Conservation (phyloP, 148 eudicot genomes). For the Vaccinium myrtillus region DNA sequence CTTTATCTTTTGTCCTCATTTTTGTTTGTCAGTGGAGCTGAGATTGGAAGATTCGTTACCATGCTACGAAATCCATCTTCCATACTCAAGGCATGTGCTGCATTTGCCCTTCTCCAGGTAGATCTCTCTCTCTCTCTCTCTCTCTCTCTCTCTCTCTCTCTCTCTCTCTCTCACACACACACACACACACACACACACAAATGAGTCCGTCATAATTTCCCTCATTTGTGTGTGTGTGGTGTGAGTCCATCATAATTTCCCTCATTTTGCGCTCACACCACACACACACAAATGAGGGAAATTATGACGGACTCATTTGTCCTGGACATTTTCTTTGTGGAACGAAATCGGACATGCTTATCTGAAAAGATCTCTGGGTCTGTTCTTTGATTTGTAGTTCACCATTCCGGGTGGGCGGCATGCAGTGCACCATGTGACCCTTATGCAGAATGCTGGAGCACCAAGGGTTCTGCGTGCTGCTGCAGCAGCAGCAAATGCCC, state of each 20-base stretch:
- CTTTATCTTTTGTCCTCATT: background rate
- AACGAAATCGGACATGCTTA: slow-evolving; percentile 7
- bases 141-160: background rate
- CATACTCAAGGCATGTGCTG: slow-evolving; percentile 79
- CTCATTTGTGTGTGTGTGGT: background rate
- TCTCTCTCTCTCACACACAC: background rate
- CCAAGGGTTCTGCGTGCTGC: slow-evolving; percentile 77
- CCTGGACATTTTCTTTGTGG: background rate
- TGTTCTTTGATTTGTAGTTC: slow-evolving; percentile 52
- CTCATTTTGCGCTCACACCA: too few species aligned
- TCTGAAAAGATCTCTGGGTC: background rate
- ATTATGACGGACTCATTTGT: background rate
- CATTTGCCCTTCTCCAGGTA: slow-evolving; percentile 96
- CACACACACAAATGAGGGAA: background rate
- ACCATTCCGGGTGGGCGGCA: slow-evolving; percentile 91
- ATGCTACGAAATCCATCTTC: slow-evolving; percentile 80
- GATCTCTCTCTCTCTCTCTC: background rate
- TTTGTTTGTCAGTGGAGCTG: slow-evolving; percentile 64
- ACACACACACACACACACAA: background rate
- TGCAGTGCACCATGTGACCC: slow-evolving; percentile 71
- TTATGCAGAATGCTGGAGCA: slow-evolving; percentile 78
- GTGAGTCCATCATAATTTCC: too few species aligned
- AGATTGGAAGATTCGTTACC: slow-evolving; percentile 79
- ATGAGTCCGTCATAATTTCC: background rate
- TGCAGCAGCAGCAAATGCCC: slow-evolving; percentile 80